Conservation (phyloP, 2,329 filamentous ascomycete species). For the Beauveria medogensis region DNA sequence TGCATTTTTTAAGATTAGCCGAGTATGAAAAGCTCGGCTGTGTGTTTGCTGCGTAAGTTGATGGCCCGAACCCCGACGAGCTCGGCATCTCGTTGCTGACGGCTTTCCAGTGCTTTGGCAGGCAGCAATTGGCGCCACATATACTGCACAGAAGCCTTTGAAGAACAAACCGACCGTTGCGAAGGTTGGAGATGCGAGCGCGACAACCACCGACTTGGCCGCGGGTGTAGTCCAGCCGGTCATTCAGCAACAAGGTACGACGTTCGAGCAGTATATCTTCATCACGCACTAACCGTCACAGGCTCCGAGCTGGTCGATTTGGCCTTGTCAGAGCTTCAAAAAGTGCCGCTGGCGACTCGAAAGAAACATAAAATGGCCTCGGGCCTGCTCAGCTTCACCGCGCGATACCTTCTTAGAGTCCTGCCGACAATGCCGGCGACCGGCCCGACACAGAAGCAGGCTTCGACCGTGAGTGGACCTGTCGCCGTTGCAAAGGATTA, state of each 20-base stretch:
- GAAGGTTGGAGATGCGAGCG: constrained; percentile 25
- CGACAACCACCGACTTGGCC: constrained; percentile 23
- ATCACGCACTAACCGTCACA: constrained; percentile 19
- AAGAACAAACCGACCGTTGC: constrained; percentile 22
- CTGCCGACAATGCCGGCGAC: constrained; percentile 43
- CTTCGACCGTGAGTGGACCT: constrained; percentile 30
- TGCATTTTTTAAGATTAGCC: background rate
- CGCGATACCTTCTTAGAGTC: constrained; percentile 38
- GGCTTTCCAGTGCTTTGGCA: constrained; percentile 38
- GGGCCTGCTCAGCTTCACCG: constrained; percentile 33
- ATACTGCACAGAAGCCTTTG: constrained; percentile 31
- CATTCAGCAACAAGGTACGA: constrained; percentile 32
- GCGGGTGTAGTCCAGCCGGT: constrained; percentile 20
- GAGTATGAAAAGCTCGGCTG: constrained; percentile 15
- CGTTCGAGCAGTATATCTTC: background rate
- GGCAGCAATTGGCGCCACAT: constrained; percentile 28
- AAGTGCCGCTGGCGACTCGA: constrained; percentile 38
- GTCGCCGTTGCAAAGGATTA: constrained; percentile 44
- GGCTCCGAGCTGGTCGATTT: constrained; percentile 46
- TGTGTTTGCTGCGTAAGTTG: constrained; percentile 36
- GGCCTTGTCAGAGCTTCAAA: constrained; percentile 41
- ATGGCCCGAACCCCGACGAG: background rate
- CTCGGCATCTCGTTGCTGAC: constrained; percentile 16
- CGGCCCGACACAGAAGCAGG: constrained; percentile 32
- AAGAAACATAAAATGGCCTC: constrained; percentile 35